phyloP scores from a whole-genome alignment of 106 monocot species.

The Dactylorhiza incarnata region DNA sequence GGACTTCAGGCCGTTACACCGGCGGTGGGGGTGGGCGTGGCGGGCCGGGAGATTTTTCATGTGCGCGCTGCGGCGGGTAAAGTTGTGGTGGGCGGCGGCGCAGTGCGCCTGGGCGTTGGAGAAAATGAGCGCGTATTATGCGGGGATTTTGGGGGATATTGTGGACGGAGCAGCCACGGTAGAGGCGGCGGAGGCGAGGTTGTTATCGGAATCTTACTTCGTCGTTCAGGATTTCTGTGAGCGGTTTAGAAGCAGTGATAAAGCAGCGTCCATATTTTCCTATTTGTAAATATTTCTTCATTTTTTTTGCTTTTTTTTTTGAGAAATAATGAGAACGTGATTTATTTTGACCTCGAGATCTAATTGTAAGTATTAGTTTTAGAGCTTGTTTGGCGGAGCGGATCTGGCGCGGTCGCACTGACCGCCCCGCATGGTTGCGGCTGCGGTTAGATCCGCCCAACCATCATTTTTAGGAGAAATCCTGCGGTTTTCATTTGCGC shows the following conservation, averaged over 20 bases:
- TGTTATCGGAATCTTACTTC: conserved; percentile 13
- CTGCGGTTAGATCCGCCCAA: too few relatives aligned
- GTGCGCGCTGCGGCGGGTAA: conserved; percentile 8
- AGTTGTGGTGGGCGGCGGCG: not conserved
- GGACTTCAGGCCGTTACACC: too few relatives aligned
- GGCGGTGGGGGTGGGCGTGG: not conserved
- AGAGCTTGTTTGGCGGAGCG: too few relatives aligned
- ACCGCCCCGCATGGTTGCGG: too few relatives aligned
- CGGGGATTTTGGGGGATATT: conserved; percentile 7
- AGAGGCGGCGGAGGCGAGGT: conserved; percentile 9
- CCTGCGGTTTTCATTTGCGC: too few relatives aligned
- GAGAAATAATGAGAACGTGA: too few relatives aligned
- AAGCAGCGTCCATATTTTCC: not conserved
- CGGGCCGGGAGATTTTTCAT: conserved; percentile 1
- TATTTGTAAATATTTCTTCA: not conserved
- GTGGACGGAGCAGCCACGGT: conserved; percentile 7
- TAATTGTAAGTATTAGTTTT: too few relatives aligned
- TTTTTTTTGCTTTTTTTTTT: too few relatives aligned
- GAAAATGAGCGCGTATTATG: not conserved
- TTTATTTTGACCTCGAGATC: too few relatives aligned
- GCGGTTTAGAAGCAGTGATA: not conserved
- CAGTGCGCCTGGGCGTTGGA: not conserved
- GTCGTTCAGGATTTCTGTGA: not conserved
- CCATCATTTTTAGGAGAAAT: too few relatives aligned
- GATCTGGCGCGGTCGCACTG: too few relatives aligned